These are phyloP conservation scores for Ceratocystis variospora DNA, from an alignment of 2,329 filamentous ascomycete species.

Conservation along the genomic window DNA sequence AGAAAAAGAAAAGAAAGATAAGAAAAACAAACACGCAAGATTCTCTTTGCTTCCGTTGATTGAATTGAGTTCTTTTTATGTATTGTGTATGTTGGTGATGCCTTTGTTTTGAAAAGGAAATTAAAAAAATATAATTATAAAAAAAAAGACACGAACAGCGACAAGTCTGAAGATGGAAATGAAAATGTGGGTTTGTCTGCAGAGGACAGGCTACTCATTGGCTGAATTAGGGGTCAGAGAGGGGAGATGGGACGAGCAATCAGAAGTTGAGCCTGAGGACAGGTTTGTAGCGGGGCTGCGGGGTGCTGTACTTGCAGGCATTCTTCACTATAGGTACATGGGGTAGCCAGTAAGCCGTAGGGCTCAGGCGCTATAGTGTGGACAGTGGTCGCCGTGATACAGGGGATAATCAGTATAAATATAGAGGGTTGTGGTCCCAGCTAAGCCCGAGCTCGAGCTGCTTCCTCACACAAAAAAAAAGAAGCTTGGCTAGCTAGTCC, in stretches of 20 bases:
- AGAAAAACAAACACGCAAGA: not conserved
- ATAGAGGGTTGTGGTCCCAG: not conserved
- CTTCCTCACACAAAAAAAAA: too few species aligned
- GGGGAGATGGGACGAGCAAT: not conserved
- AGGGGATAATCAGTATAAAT: not conserved
- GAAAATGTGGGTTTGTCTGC: not conserved
- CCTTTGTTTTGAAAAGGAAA: constrained; percentile 1
- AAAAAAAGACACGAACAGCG: not conserved
- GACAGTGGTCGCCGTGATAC: not conserved
- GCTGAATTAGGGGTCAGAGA: not conserved
- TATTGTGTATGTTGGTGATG: not conserved
- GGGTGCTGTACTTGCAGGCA: not conserved
- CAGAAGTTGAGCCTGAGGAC: not conserved
- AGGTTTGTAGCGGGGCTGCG: not conserved
- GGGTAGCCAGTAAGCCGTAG: too few species aligned
- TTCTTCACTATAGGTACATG: too few species aligned
- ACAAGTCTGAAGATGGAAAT: not conserved
- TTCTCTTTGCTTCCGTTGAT: not conserved
- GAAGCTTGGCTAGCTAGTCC: not conserved
- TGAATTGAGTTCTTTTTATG: constrained; percentile 3
- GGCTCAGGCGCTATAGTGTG: not conserved
- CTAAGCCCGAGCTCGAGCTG: too few species aligned
- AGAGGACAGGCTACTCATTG: not conserved
- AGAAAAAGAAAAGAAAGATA: not conserved
- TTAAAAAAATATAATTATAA: not conserved